phyloP scores from a whole-genome alignment of 148 eudicot species.

The Nepenthes gracilis region DNA sequence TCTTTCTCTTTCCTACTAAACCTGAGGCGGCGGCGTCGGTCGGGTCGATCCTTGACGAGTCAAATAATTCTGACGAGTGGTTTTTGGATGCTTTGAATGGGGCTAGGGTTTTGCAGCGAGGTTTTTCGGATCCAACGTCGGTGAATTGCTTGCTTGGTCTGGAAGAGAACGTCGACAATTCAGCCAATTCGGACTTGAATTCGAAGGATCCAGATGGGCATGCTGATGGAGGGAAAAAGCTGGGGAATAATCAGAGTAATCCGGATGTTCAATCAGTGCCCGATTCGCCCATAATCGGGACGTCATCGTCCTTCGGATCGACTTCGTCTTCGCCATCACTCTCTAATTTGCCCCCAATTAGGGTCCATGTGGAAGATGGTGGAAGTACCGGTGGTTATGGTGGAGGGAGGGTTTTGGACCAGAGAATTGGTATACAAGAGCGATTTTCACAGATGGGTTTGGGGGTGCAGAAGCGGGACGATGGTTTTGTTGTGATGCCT shows the following conservation, averaged over 20 bases:
- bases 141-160: conserved; percentile 51
- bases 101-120: conserved; percentile 13
- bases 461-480: conserved; percentile 24
- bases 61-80: conserved; percentile 65
- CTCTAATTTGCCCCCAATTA: conserved; percentile 58
- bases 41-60: conserved; percentile 42
- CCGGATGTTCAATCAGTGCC: conserved; percentile 73
- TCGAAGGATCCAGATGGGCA: conserved; percentile 6
- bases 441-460: conserved; percentile 49
- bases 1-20: conserved; percentile 45
- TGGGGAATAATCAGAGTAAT: conserved; percentile 5
- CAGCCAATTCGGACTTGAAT: conserved; percentile 8
- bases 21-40: conserved; percentile 28
- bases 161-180: conserved; percentile 23
- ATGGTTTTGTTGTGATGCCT: conserved; percentile 21
- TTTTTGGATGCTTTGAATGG: conserved; percentile 59
- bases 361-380: conserved; percentile 59
- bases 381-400: conserved; percentile 9
- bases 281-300: conserved; percentile 65
- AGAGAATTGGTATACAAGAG: conserved; percentile 35
- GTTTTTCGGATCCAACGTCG: conserved; percentile 48
- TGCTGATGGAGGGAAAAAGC: neutral
- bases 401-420: conserved; percentile 12
- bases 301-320: conserved; percentile 67
- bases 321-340: conserved; percentile 50